phyloP scores from a whole-genome alignment of 1,284 basidiomycete species.

The Trichosporon coremiiforme region DNA sequence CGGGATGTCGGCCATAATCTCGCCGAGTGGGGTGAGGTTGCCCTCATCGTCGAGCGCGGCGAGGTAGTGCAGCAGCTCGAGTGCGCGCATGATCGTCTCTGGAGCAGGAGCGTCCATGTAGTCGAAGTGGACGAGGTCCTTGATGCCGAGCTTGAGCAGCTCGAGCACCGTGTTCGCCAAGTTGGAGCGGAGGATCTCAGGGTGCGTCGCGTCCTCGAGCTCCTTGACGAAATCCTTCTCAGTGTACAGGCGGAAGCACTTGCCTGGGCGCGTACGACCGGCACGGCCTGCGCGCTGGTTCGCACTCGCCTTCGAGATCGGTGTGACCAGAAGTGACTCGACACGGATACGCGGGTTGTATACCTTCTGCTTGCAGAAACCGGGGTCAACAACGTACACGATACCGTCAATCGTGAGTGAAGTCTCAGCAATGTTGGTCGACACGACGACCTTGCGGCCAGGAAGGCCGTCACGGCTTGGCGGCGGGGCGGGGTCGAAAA shows the following conservation, averaged over 20 bases:
- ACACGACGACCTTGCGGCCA: slow-evolving; percentile 90
- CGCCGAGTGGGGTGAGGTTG: slow-evolving; percentile 80
- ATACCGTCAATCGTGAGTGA: slow-evolving; percentile 98
- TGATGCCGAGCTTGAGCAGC: slow-evolving; percentile 89
- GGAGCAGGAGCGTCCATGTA: slow-evolving; percentile 97
- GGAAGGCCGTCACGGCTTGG: slow-evolving; percentile 70
- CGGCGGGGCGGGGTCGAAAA: slow-evolving; percentile 82
- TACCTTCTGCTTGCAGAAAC: slow-evolving; percentile 96
- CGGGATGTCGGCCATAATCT: slow-evolving; percentile 97
- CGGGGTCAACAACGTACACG: slow-evolving; percentile 97
- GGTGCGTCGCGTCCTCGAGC: slow-evolving; percentile 94
- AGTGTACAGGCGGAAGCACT: slow-evolving; percentile 96
- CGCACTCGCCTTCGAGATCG: slow-evolving; percentile 95
- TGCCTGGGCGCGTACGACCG: slow-evolving; percentile 91
- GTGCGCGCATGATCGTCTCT: slow-evolving; percentile 95
- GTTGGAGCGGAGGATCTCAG: slow-evolving; percentile 91
- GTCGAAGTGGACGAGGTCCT: slow-evolving; percentile 90
- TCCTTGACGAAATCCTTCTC: slow-evolving; percentile 96
- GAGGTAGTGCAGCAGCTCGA: slow-evolving; percentile 92
- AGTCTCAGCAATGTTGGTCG: slow-evolving; percentile 98
- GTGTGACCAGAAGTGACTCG: slow-evolving; percentile 88
- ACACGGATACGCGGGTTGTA: slow-evolving; percentile 96
- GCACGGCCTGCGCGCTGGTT: slow-evolving; percentile 96
- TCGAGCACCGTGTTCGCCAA: slow-evolving; percentile 92
- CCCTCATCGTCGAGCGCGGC: slow-evolving; percentile 94